Conservation (phyloP, 2,329 filamentous ascomycete species). For the Epichloe sp. region DNA sequence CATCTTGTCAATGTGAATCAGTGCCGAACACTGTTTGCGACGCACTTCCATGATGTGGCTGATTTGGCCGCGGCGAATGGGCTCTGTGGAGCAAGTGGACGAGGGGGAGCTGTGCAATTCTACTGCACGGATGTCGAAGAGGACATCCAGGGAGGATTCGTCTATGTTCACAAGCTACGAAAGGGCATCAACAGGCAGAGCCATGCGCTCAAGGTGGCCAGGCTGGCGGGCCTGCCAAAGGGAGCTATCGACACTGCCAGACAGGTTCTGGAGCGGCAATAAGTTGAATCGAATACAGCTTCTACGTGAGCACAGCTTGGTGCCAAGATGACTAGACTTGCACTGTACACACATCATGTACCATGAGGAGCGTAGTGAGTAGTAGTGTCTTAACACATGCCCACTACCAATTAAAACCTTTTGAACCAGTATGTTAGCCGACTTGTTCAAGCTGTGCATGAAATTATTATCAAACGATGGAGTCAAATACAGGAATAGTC, state of each 20-base stretch:
- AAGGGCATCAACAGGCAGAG: slow-evolving; percentile 75
- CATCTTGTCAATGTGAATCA: slow-evolving; percentile 68
- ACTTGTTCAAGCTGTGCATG: slow-evolving; percentile 17
- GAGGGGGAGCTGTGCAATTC: slow-evolving; percentile 41
- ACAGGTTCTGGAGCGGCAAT: slow-evolving; percentile 31
- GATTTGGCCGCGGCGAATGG: slow-evolving; percentile 54
- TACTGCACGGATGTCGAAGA: slow-evolving; percentile 89
- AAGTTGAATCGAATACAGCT: not conserved
- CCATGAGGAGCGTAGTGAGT: too few relatives aligned
- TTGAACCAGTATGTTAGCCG: slow-evolving; percentile 20
- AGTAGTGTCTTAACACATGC: not conserved
- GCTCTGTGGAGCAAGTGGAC: slow-evolving; percentile 20
- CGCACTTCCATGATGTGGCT: slow-evolving; percentile 78
- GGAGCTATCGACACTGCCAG: slow-evolving; percentile 56
- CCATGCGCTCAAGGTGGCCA: slow-evolving; percentile 91
- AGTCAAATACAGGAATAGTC: slow-evolving; percentile 27
- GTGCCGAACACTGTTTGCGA: slow-evolving; percentile 79
- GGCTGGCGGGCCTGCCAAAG: slow-evolving; percentile 68
- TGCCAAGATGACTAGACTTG: not conserved
- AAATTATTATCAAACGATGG: slow-evolving; percentile 7
- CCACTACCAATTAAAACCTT: not conserved
- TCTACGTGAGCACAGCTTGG: not conserved
- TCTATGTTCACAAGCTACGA: slow-evolving; percentile 72
- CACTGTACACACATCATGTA: not conserved
- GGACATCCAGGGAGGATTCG: slow-evolving; percentile 55